Evolutionary conservation across 345 rosid species (phyloP), one percentile per base, ranked within the genome.

Genomic region (Citrus glauca): DNA sequence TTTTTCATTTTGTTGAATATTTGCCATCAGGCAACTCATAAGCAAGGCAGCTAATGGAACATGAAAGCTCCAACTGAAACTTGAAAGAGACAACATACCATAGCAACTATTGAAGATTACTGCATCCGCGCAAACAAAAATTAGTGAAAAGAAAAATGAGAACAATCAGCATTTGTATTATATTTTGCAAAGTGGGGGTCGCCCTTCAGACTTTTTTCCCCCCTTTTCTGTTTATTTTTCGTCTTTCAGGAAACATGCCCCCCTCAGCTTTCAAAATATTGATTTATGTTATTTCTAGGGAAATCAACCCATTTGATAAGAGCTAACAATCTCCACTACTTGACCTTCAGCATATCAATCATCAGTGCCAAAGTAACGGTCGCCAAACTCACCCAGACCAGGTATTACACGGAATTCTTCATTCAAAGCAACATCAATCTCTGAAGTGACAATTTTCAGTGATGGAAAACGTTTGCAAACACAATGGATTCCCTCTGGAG

Each of bases 351-450:
- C 24, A 50, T 84, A 66, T 85, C 83, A 95, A 81, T 97, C 98
- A 77, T 97, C 98, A 9, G 99, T 97, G 8, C 99, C 98, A 63
- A 97, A 97, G 90, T 97, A 97, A 10, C 98, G 97, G 84, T 97
- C 99, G 1, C 99, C 99, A 73, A 91, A 97, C 90, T 97, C 98
- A 30, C 98, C 99, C 95, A 97, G 77, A 27, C 99, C 99, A 13
- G 99, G 99, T 82, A 97, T 88, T 40, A 96, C 98, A 10, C 97
- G 92, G 81, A 84, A 97, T 76, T 94, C 99, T 77, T 92, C 91
- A 65, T 97, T 94, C 75, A 94, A 80, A 13, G 93, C 84, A 81
- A 75, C 93, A 68, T 97, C 98, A 64, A 97, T 97, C 86, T 97
- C 99, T 3, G 98, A 97, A 27, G 99, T 97, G 48, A 97, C 98